Conservation (phyloP, 345 rosid genomes). For the Eucalyptus guilfoylei region DNA sequence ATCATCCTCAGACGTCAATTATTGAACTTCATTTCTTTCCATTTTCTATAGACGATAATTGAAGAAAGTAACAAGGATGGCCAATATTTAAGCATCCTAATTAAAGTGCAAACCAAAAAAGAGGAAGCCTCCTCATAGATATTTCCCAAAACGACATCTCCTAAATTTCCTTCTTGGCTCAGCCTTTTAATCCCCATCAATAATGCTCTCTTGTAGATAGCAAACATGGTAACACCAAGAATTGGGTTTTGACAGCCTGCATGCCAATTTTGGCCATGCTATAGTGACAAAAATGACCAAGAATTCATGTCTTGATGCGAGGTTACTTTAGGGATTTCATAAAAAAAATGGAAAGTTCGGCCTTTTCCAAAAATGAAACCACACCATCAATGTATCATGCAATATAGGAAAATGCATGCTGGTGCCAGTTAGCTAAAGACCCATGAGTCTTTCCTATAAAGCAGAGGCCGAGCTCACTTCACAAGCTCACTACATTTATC, state of each 20-base stretch:
- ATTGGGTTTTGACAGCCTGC: neutral
- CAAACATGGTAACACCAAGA: neutral
- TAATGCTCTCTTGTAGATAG: neutral
- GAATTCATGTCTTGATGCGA: neutral
- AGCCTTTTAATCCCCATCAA: neutral
- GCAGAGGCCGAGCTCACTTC: neutral
- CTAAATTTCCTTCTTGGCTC: neutral
- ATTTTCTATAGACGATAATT: neutral
- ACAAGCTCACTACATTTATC: neutral
- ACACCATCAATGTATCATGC: neutral
- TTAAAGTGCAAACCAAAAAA: neutral
- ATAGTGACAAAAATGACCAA: neutral
- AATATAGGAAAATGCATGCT: neutral
- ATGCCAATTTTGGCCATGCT: neutral
- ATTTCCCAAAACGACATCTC: neutral
- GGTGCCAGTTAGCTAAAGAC: neutral
- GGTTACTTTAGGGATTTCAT: neutral
- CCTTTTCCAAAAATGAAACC: neutral
- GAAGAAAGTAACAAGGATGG: neutral
- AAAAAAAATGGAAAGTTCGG: neutral
- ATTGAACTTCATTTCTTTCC: neutral
- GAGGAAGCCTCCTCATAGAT: neutral
- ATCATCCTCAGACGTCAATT: neutral
- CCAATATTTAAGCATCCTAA: neutral
- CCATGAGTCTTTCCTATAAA: neutral